Percentiles rank a stretch among this genome's conserved stretches.
phyloP scores from a whole-genome alignment of 2,329 filamentous ascomycete genomes.

The Cryphonectria japonica region DNA sequence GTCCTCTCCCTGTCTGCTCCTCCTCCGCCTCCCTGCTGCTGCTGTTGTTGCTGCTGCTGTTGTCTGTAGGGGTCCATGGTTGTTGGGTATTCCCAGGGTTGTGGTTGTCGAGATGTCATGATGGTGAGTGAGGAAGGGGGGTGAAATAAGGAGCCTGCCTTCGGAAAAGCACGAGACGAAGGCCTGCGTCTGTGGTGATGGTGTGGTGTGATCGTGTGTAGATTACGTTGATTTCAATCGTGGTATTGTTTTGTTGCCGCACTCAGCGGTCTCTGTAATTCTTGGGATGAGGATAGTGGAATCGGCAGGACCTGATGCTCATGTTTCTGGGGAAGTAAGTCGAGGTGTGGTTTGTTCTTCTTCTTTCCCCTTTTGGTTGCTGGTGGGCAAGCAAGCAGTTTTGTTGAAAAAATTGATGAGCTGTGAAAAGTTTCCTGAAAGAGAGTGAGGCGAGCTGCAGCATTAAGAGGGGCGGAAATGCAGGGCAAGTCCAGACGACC shows the following conservation, averaged over 20 bases:
- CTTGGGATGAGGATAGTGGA: conserved; percentile 24
- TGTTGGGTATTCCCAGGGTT: conserved; percentile 22
- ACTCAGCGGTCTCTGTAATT: conserved; percentile 28
- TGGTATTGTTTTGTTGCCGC: background rate
- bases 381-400: conserved; percentile 7
- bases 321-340: conserved; percentile 18
- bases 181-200: background rate
- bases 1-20: conserved; percentile 11
- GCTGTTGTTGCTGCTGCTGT: background rate
- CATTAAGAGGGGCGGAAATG: conserved; percentile 14
- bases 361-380: background rate
- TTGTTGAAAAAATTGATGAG: conserved; percentile 7
- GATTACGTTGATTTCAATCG: background rate
- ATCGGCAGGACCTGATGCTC: conserved; percentile 23
- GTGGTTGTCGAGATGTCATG: conserved; percentile 27
- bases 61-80: conserved; percentile 19
- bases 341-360: conserved; percentile 6
- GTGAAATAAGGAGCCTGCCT: background rate
- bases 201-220: background rate
- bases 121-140: background rate
- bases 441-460: conserved; percentile 24
- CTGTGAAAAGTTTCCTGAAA: background rate
- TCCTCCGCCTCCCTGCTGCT: background rate
- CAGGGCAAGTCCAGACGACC: conserved; percentile 9
- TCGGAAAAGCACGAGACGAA: background rate